Base-by-base conservation (phyloP, 441 rosid genomes). In the Daphne laureola region DNA sequence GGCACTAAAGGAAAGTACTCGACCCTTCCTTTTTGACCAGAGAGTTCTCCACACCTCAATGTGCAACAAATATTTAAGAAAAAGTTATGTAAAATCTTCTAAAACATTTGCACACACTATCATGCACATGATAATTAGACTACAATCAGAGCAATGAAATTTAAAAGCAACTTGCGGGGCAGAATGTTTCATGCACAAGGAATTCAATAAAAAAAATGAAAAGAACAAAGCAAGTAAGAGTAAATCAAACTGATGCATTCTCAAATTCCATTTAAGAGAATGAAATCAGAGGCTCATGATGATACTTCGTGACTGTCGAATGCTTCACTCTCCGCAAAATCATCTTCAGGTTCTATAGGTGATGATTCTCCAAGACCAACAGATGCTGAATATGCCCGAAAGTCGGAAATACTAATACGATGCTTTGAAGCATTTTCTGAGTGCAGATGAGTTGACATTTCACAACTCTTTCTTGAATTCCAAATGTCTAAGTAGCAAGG, bases 281-380 rank as follows among this genome's bases (percentile, higher is more conserved):
- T 5, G 5, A 14, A 41, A 49, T 36, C 1, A 26, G 16, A 49
- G 16, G 54, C 42, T 11, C 14, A 57, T 14, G 45, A 59, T 55
- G 53, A 68, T 55, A 83, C 96, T 80, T 87, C 84, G 0, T 78
- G 84, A 53, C 73, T 76, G 58, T 62, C 65, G 62, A 85, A 57
- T 42, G 87, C 84, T 58, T 67, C 82, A 49, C 64, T 75, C 31
- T 78, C 73, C 9, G 0, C 18, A 0, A 51, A 46, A 55, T 49
- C 21, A 57, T 63, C 70, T 56, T 64, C 81, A 4, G 73, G 54
- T 49, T 57, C 56, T 18, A 47, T 18, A 3, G 80, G 64, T 0
- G 78, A 70, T 5, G 80, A 73, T 54, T 77, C 83, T 67, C 79
- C 84, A 55, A 72, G 40, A 58, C 79, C 68, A 65, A 72, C 70